Conservation (phyloP, 768 basidiomycete species). For the Hirschioporus abietinus region DNA sequence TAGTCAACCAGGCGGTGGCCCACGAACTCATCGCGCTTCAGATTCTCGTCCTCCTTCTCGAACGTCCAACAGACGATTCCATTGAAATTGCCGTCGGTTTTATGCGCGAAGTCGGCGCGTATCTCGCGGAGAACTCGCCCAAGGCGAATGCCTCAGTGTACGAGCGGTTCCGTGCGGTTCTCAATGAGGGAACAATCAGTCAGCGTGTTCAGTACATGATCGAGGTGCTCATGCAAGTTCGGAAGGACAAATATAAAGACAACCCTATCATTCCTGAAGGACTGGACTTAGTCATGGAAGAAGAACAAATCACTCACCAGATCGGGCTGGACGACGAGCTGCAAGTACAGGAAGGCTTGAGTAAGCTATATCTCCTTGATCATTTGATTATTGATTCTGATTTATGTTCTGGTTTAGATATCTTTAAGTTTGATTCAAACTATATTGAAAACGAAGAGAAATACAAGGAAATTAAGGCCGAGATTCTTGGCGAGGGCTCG, state of each 20-base stretch:
- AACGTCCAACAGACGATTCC: conserved; percentile 93
- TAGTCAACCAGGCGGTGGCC: conserved; percentile 75
- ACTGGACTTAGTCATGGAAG: conserved; percentile 93
- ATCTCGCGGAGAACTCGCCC: conserved; percentile 87
- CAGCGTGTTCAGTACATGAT: conserved; percentile 99
- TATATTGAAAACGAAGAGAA: conserved; percentile 90
- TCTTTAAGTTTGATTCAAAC: conserved; percentile 92
- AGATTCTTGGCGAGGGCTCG: conserved; percentile 89
- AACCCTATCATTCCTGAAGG: conserved; percentile 94
- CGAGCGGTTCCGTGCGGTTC: conserved; percentile 93
- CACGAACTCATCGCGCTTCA: conserved; percentile 93
- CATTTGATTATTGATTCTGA: conserved; percentile 2
- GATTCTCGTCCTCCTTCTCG: conserved; percentile 92
- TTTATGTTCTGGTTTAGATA: conserved; percentile 45
- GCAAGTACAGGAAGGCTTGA: conserved; percentile 90
- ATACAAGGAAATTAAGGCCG: conserved; percentile 85
- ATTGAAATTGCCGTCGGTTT: conserved; percentile 98
- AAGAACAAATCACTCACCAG: conserved; percentile 95
- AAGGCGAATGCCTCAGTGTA: conserved; percentile 93
- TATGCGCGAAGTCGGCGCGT: conserved; percentile 95
- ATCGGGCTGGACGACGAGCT: conserved; percentile 90
- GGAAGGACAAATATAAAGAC: conserved; percentile 99
- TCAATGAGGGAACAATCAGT: conserved; percentile 93
- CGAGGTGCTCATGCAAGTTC: conserved; percentile 97
- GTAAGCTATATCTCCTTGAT: conserved; percentile 43